Percentiles rank a stretch among this genome's conserved stretches.
phyloP scores from a whole-genome alignment of 108 stramenopile genomes.

The Skeletonema costatum region DNA sequence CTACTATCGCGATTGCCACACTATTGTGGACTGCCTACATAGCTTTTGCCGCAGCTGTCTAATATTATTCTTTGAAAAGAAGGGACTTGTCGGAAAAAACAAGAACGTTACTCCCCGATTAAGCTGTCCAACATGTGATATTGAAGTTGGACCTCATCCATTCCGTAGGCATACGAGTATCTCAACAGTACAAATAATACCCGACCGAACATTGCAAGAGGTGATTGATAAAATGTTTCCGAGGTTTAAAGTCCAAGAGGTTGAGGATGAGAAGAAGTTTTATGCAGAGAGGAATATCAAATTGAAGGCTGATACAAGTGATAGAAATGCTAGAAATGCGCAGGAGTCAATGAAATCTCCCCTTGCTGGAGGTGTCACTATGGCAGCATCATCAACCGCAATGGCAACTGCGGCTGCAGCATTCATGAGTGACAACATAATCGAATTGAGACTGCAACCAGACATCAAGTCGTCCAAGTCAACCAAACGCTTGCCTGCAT shows the following conservation, averaged over 20 bases:
- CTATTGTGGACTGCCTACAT: constrained; percentile 72
- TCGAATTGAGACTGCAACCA: background rate
- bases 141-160: constrained; percentile 44
- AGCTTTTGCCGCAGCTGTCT: constrained; percentile 74
- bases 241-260: constrained; percentile 46
- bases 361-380: no score
- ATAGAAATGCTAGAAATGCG: no score
- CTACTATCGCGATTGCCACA: constrained; percentile 67
- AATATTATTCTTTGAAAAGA: constrained; percentile 30
- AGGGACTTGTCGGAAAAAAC: background rate
- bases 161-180: constrained; percentile 26
- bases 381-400: background rate
- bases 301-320: constrained; percentile 40
- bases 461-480: no score
- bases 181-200: constrained; percentile 24
- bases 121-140: background rate
- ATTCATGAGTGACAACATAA: background rate
- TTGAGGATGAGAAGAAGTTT: constrained; percentile 44
- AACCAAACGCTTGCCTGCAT: constrained; percentile 32
- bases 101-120: background rate
- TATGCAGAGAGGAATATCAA: constrained; percentile 47
- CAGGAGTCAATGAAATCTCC: no score
- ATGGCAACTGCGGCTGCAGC: background rate
- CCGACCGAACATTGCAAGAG: constrained; percentile 60
- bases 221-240: constrained; percentile 61